Evolutionary conservation across 176 grass and related monocot genomes (phyloP).

Genomic region (Bothriochloa decipiens): DNA sequence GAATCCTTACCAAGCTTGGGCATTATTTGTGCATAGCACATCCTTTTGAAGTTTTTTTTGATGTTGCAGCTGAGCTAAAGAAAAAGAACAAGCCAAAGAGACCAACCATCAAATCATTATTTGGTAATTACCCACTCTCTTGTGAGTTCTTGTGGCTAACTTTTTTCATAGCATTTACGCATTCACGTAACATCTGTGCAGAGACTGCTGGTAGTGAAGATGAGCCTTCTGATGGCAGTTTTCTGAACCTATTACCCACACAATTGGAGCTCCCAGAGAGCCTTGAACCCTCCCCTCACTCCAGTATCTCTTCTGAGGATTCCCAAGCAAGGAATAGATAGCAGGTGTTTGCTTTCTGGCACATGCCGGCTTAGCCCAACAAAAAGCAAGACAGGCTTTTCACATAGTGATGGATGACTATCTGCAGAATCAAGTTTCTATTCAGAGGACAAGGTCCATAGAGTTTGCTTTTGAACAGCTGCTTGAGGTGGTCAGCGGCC

Average conservation of each 20-base stretch:
- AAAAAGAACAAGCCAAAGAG: constrained; percentile 67
- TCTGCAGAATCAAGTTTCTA: background rate
- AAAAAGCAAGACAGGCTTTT: background rate
- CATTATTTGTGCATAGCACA: background rate
- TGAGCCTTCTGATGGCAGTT: constrained; percentile 49
- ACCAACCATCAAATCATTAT: constrained; percentile 77
- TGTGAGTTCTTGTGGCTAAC: background rate
- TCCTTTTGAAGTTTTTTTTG: constrained; percentile 12
- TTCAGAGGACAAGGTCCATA: background rate
- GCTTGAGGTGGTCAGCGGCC: constrained; percentile 1
- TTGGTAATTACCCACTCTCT: constrained; percentile 49
- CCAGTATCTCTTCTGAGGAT: constrained; percentile 61
- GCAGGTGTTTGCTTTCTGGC: constrained; percentile 29
- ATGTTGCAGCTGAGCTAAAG: constrained; percentile 64
- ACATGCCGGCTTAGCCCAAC: background rate
- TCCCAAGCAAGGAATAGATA: constrained; percentile 49
- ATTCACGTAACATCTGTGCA: constrained; percentile 30
- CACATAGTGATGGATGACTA: background rate
- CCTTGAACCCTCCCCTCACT: constrained; percentile 60
- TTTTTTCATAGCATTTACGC: constrained; percentile 27
- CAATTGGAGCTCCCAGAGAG: constrained; percentile 61
- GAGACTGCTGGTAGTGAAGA: constrained; percentile 45
- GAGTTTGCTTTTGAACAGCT: constrained; percentile 5
- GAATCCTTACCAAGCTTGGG: background rate
- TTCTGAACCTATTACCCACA: constrained; percentile 52